A percentile compares a stretch with the other conserved stretches of the same genome.
These are phyloP conservation scores for Solanum pinnatisectum DNA, from an alignment of 257 asterid genomes.

Conservation along the genomic window DNA sequence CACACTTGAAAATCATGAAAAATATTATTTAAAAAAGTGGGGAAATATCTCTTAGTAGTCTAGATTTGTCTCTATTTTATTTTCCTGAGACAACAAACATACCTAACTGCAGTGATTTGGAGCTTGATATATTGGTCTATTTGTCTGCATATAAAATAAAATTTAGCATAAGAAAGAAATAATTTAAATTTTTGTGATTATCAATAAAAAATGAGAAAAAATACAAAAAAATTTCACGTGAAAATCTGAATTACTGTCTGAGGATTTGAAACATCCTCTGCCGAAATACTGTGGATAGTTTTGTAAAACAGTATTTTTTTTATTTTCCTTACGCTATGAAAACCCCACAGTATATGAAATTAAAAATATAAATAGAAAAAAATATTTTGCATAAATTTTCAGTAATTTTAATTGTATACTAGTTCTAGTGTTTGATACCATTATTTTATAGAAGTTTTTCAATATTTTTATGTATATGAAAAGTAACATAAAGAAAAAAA, in stretches of 20 bases:
- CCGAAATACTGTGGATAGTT: neutral
- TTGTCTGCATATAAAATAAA: neutral
- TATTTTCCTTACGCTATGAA: neutral
- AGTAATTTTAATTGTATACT: no score
- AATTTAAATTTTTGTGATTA: neutral
- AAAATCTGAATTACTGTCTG: slow-evolving; percentile 6
- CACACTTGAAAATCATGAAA: neutral
- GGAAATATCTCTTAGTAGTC: neutral
- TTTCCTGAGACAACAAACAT: slow-evolving; percentile 1
- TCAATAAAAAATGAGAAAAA: neutral
- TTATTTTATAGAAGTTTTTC: no score
- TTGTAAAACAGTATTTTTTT: neutral
- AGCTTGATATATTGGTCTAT: neutral
- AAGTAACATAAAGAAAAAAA: no score
- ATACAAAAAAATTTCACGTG: slow-evolving; percentile 1
- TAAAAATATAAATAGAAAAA: neutral
- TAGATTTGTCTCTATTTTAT: slow-evolving; percentile 4
- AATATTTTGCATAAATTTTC: neutral
- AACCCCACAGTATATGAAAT: neutral
- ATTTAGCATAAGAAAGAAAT: neutral
- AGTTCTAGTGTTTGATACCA: no score
- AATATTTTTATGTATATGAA: no score
- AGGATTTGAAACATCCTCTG: slow-evolving; percentile 4
- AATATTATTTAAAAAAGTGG: neutral
- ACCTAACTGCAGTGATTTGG: slow-evolving; percentile 4